Percentiles rank a stretch among this genome's conserved stretches.
Conservation (phyloP, 139 green algal species). For the Haematococcus lacustris region DNA sequence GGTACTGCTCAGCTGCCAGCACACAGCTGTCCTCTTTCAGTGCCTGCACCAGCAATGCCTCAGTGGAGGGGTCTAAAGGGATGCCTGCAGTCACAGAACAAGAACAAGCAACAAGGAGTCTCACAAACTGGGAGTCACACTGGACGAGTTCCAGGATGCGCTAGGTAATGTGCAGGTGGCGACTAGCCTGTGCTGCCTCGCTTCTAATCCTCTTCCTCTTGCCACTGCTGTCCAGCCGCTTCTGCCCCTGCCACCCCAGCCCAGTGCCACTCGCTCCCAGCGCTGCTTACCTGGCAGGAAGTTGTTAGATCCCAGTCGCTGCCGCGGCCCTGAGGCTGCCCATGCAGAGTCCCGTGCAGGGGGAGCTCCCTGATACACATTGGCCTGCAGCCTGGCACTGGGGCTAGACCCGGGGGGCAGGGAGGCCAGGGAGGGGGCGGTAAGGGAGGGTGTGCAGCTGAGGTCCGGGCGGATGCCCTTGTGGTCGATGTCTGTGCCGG, state of each 20-base stretch:
- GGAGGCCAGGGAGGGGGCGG: neutral
- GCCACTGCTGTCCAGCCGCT: neutral
- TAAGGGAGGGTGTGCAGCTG: conserved; percentile 10
- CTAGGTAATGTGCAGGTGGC: too few relatives aligned
- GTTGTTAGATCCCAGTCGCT: too few relatives aligned
- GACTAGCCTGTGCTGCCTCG: too few relatives aligned
- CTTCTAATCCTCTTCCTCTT: neutral
- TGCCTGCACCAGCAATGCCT: conserved; percentile 1
- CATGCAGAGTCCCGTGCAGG: too few relatives aligned
- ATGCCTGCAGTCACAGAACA: neutral
- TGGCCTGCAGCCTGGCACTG: neutral
- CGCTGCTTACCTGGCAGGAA: too few relatives aligned
- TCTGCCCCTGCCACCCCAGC: neutral
- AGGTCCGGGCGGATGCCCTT: conserved; percentile 37
- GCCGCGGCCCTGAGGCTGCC: too few relatives aligned
- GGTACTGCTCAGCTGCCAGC: conserved; percentile 8
- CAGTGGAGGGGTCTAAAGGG: neutral
- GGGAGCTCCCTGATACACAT: too few relatives aligned
- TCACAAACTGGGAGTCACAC: too few relatives aligned
- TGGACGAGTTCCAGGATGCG: too few relatives aligned
- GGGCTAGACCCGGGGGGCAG: neutral
- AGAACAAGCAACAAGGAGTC: too few relatives aligned
- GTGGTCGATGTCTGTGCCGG: conserved; percentile 41
- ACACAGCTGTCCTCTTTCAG: neutral
- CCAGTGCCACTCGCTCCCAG: neutral